Evolutionary conservation across 2,329 filamentous ascomycete species (phyloP).

Genomic region (Stachybotrys echinatus): DNA sequence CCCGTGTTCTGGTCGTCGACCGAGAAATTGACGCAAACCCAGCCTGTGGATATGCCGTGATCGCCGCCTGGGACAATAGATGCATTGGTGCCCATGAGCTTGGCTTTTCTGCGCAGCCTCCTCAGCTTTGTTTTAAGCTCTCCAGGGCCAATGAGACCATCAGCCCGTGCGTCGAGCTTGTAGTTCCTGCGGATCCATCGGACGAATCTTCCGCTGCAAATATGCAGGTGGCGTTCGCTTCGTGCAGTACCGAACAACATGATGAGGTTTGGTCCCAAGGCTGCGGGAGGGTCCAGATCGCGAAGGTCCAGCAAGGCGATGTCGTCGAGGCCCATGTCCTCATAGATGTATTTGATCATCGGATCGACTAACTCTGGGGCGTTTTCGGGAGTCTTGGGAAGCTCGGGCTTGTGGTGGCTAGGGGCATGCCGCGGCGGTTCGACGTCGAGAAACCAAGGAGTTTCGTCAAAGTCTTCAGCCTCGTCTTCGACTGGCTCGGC

Average conservation of each 20-base stretch:
- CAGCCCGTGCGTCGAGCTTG: slow-evolving; percentile 70
- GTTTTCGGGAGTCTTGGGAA: slow-evolving; percentile 56
- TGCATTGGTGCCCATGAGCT: slow-evolving; percentile 68
- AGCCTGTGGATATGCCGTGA: slow-evolving; percentile 86
- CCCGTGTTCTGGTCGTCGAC: slow-evolving; percentile 40
- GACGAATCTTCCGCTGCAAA: slow-evolving; percentile 83
- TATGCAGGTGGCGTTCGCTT: slow-evolving; percentile 88
- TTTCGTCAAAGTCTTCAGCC: slow-evolving; percentile 10
- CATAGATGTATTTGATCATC: slow-evolving; percentile 72
- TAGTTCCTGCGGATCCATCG: slow-evolving; percentile 75
- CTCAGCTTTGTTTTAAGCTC: slow-evolving; percentile 85
- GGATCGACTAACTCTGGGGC: slow-evolving; percentile 67
- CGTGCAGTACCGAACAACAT: slow-evolving; percentile 92
- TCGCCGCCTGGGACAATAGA: slow-evolving; percentile 62
- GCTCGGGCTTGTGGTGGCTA: slow-evolving; percentile 38
- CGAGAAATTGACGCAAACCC: slow-evolving; percentile 91
- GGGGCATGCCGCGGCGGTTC: slow-evolving; percentile 50
- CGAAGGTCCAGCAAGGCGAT: slow-evolving; percentile 79
- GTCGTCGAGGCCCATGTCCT: slow-evolving; percentile 82
- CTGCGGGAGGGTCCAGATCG: slow-evolving; percentile 76
- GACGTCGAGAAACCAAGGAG: slow-evolving; percentile 86
- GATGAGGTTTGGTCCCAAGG: slow-evolving; percentile 79
- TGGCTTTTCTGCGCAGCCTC: slow-evolving; percentile 74
- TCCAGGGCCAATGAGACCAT: slow-evolving; percentile 83
- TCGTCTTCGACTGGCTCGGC: slow-evolving; percentile 1